These are phyloP conservation scores for Trametes polyzona DNA, from an alignment of 1,284 basidiomycete species.

Conservation along the genomic window DNA sequence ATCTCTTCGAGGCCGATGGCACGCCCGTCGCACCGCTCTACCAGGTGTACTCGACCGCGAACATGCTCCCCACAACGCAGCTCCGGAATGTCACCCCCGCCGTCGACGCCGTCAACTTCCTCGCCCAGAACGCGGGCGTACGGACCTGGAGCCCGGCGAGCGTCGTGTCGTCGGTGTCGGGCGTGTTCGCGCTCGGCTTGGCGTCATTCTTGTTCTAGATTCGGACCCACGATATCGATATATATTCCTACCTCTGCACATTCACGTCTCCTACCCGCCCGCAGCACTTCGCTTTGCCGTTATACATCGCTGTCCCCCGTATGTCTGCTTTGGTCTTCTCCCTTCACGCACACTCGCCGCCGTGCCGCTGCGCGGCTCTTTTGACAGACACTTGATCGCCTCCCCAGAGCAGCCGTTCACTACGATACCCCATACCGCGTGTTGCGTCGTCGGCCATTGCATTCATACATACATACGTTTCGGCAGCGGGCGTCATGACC, in stretches of 20 bases:
- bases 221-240: conserved; percentile 6
- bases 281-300: background rate
- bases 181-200: conserved; percentile 20
- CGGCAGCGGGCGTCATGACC: conserved; percentile 22
- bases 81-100: conserved; percentile 50
- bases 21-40: conserved; percentile 62
- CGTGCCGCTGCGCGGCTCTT: background rate
- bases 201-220: conserved; percentile 26
- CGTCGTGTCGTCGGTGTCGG: conserved; percentile 15
- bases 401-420: background rate
- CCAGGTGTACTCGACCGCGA: conserved; percentile 59
- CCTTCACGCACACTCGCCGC: background rate
- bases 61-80: conserved; percentile 64
- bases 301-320: background rate
- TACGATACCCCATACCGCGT: conserved; percentile 23
- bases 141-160: conserved; percentile 21
- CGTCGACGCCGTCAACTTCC: conserved; percentile 9
- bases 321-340: background rate
- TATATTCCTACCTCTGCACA: conserved; percentile 1
- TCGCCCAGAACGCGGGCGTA: conserved; percentile 14
- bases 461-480: conserved; percentile 19
- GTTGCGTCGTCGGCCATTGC: conserved; percentile 20
- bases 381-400: conserved; percentile 15
- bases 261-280: conserved; percentile 6
- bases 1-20: conserved; percentile 69